These are phyloP conservation scores for Talaromyces pinophilus DNA, from an alignment of 2,329 filamentous ascomycete genomes.

Conservation along the genomic window DNA sequence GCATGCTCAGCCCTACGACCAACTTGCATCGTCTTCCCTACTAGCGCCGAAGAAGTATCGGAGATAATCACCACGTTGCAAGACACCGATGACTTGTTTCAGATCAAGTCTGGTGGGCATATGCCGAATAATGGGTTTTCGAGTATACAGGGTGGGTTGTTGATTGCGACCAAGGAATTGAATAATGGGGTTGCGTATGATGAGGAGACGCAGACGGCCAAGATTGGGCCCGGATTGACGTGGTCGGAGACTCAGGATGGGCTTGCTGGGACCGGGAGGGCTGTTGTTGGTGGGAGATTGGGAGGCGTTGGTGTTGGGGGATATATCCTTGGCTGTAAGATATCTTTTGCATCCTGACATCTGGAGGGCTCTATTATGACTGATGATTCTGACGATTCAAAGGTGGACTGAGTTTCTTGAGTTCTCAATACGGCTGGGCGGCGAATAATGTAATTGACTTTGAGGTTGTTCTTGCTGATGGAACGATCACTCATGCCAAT, in stretches of 20 bases:
- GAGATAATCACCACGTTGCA: constrained; percentile 55
- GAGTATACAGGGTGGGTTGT: constrained; percentile 47
- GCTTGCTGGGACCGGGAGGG: constrained; percentile 34
- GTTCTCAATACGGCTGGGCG: constrained; percentile 53
- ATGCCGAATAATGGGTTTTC: constrained; percentile 51
- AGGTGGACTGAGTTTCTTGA: constrained; percentile 52
- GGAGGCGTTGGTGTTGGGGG: constrained; percentile 53
- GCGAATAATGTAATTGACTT: constrained; percentile 51
- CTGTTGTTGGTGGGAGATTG: constrained; percentile 49
- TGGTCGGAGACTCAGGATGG: constrained; percentile 40
- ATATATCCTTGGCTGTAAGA: constrained; percentile 47
- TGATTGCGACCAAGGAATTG: constrained; percentile 50
- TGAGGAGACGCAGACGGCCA: constrained; percentile 40
- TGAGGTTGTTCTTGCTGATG: constrained; percentile 52
- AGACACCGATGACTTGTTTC: constrained; percentile 54
- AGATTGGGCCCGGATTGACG: constrained; percentile 40
- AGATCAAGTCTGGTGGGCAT: constrained; percentile 56
- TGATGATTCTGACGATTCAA: background rate
- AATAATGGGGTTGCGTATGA: constrained; percentile 39
- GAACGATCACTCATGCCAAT: constrained; percentile 47
- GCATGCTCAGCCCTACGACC: constrained; percentile 47
- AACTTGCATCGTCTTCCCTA: constrained; percentile 52
- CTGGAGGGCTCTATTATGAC: background rate
- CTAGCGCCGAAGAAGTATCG: constrained; percentile 54
- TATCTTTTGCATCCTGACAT: constrained; percentile 2